These are phyloP conservation scores for Powellomyces hirtus DNA, from an alignment of 192 early-diverging fungal genomes.

Conservation along the genomic window DNA sequence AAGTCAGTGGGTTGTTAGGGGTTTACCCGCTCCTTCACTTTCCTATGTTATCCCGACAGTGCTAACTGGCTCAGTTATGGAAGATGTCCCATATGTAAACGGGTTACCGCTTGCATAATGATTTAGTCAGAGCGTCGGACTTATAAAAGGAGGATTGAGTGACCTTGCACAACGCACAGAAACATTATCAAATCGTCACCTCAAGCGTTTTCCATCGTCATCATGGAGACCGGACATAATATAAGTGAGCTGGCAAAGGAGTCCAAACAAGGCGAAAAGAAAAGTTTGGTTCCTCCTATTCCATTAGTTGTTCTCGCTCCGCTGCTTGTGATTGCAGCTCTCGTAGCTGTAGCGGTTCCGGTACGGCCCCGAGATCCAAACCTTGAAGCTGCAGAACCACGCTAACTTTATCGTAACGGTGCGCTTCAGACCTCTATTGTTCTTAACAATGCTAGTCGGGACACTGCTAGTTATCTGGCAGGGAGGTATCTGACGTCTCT, in stretches of 20 bases:
- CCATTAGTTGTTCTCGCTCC: neutral
- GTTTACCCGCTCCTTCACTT: too few relatives aligned
- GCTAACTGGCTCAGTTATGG: too few relatives aligned
- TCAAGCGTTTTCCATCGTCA: too few relatives aligned
- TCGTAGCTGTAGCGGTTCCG: slow-evolving; percentile 7
- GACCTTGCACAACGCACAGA: too few relatives aligned
- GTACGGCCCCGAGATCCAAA: neutral
- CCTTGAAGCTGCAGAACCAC: neutral
- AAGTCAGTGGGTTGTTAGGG: too few relatives aligned
- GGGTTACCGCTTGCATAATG: too few relatives aligned
- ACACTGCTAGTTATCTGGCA: neutral
- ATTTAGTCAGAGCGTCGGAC: too few relatives aligned
- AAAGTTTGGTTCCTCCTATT: neutral
- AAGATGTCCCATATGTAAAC: too few relatives aligned
- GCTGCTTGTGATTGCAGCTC: neutral
- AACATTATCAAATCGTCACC: too few relatives aligned
- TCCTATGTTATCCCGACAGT: too few relatives aligned
- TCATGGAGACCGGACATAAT: too few relatives aligned
- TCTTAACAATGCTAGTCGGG: slow-evolving; percentile 1
- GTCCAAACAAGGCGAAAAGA: neutral
- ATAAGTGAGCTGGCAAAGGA: neutral
- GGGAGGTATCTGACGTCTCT: neutral
- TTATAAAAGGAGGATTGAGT: too few relatives aligned
- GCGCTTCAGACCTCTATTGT: neutral
- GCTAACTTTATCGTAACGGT: neutral